Conservation (phyloP, 2,329 filamentous ascomycete species). For the Claviceps sorghi region DNA sequence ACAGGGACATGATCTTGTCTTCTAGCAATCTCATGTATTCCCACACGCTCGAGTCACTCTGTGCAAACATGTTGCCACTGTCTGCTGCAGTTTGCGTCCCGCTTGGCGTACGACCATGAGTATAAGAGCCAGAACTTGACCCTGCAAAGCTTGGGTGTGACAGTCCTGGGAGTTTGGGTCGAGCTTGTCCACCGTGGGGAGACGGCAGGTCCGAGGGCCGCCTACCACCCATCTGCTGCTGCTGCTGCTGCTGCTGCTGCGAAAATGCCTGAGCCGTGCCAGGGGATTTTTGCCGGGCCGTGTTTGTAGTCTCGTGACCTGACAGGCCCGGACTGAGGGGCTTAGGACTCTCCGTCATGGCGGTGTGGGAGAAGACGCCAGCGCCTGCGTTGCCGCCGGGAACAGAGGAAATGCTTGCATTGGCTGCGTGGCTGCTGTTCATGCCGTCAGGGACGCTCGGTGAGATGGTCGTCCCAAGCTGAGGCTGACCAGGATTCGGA, state of each 20-base stretch:
- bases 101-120: conserved; percentile 27
- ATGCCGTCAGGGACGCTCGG: conserved; percentile 31
- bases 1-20: conserved; percentile 27
- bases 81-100: conserved; percentile 40
- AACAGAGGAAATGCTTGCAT: conserved; percentile 34
- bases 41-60: conserved; percentile 51
- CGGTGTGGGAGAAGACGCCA: conserved; percentile 55
- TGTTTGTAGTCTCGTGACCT: conserved; percentile 35
- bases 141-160: conserved; percentile 22
- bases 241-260: conserved; percentile 34
- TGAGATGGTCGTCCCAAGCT: conserved; percentile 36
- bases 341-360: conserved; percentile 77
- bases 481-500: conserved; percentile 42
- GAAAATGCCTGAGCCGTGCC: conserved; percentile 50
- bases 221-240: conserved; percentile 28
- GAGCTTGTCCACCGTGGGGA: conserved; percentile 32
- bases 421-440: conserved; percentile 29
- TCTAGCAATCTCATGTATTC: conserved; percentile 59
- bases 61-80: conserved; percentile 52
- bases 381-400: conserved; percentile 31
- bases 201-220: conserved; percentile 40
- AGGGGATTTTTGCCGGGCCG: conserved; percentile 48
- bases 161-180: conserved; percentile 23
- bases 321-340: conserved; percentile 55
- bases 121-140: conserved; percentile 16